A percentile compares a stretch with the other conserved stretches of the same genome.
These are phyloP conservation scores for Pneumocystis wakefieldiae DNA, from an alignment of 1,139 yeast genomes.

Conservation along the genomic window DNA sequence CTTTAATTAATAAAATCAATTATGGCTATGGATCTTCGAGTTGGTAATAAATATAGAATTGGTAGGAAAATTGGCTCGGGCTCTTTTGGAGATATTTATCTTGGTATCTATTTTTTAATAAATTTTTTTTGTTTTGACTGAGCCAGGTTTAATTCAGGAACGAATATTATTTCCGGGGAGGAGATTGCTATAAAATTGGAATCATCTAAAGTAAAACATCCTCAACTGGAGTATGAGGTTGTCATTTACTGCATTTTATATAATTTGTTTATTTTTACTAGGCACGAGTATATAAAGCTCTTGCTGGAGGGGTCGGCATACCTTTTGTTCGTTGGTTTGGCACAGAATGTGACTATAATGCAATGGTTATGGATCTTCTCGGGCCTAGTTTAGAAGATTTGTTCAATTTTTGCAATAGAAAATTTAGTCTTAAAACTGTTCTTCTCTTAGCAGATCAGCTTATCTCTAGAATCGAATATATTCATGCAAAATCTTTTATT, in stretches of 20 bases:
- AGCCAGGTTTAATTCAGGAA: conserved; percentile 25
- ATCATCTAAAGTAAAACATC: conserved; percentile 80
- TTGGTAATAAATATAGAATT: conserved; percentile 86
- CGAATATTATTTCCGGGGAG: conserved; percentile 88
- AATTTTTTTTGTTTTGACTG: background rate
- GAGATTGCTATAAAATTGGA: conserved; percentile 95
- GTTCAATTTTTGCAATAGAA: conserved; percentile 37
- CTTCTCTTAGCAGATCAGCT: conserved; percentile 86
- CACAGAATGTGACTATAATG: conserved; percentile 89
- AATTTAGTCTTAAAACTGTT: conserved; percentile 62
- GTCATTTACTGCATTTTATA: conserved; percentile 32
- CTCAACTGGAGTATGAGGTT: conserved; percentile 95
- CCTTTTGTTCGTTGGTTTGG: conserved; percentile 98
- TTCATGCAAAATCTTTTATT: conserved; percentile 88
- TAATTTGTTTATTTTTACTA: background rate
- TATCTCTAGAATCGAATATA: conserved; percentile 81
- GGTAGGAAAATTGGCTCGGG: conserved; percentile 97
- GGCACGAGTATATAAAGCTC: conserved; percentile 45
- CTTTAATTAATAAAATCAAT: background rate
- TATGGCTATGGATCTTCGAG: conserved; percentile 11
- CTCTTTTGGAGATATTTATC: conserved; percentile 90
- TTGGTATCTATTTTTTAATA: conserved; percentile 31
- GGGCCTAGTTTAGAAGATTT: conserved; percentile 94
- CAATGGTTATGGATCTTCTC: conserved; percentile 87
- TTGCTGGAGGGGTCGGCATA: conserved; percentile 94